phyloP scores from a whole-genome alignment of 2,329 filamentous ascomycete species.

The Fusarium nodosum region DNA sequence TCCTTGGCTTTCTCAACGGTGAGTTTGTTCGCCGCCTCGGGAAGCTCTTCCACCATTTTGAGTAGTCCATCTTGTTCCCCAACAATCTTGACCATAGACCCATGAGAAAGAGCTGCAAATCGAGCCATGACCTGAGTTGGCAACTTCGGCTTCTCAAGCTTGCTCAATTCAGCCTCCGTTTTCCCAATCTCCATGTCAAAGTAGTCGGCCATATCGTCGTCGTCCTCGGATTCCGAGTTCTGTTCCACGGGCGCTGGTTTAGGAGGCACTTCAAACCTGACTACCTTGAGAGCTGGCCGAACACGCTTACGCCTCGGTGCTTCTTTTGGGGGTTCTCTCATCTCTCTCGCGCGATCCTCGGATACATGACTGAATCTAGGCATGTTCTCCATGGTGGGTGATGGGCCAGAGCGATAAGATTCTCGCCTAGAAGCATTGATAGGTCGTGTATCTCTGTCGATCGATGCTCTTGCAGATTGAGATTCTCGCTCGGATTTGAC shows the following conservation, averaged over 20 bases:
- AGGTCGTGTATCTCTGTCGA: slow-evolving; percentile 44
- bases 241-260: slow-evolving; percentile 53
- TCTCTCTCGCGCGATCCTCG: slow-evolving; percentile 29
- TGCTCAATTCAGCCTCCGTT: slow-evolving; percentile 63
- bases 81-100: slow-evolving; percentile 63
- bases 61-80: slow-evolving; percentile 60
- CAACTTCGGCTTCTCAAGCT: slow-evolving; percentile 58
- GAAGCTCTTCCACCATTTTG: slow-evolving; percentile 60
- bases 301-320: slow-evolving; percentile 47
- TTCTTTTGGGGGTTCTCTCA: slow-evolving; percentile 30
- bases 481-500: slow-evolving; percentile 58
- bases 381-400: slow-evolving; percentile 44
- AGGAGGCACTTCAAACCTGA: slow-evolving; percentile 58
- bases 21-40: slow-evolving; percentile 47
- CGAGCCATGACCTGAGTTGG: slow-evolving; percentile 60
- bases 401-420: slow-evolving; percentile 38
- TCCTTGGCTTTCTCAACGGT: slow-evolving; percentile 15
- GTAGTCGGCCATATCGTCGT: slow-evolving; percentile 70
- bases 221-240: slow-evolving; percentile 66
- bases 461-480: slow-evolving; percentile 50
- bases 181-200: slow-evolving; percentile 68
- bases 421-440: slow-evolving; percentile 36
- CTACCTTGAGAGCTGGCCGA: slow-evolving; percentile 51
- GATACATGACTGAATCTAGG: slow-evolving; percentile 32
- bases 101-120: slow-evolving; percentile 63